Conservation (phyloP, 495 filamentous ascomycete species). For the Aspergillus nanangensis region DNA sequence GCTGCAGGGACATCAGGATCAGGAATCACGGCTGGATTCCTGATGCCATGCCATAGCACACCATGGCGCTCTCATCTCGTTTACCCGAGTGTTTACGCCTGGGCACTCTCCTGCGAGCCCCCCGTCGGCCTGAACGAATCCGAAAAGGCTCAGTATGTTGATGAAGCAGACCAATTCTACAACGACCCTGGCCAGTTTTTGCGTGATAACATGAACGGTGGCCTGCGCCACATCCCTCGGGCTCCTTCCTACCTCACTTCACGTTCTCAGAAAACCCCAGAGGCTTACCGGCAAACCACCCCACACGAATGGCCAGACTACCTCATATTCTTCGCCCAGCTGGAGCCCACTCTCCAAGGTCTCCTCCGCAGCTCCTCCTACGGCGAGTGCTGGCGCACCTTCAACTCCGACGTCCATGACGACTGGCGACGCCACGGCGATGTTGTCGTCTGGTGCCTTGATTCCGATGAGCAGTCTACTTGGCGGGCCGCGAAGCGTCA, state of each 20-base stretch:
- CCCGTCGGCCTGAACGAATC: conserved; percentile 61
- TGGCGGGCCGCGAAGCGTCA: conserved; percentile 24
- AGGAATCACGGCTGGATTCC: conserved; percentile 70
- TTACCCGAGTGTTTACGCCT: conserved; percentile 67
- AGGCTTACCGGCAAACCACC: neutral
- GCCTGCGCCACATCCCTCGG: conserved; percentile 36
- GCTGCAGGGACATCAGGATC: neutral
- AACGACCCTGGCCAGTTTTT: conserved; percentile 60
- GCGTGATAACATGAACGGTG: conserved; percentile 40
- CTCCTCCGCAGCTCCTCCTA: conserved; percentile 56
- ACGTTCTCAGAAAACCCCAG: neutral
- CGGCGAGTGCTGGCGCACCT: conserved; percentile 63
- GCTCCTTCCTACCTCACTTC: conserved; percentile 27
- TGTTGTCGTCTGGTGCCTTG: conserved; percentile 75
- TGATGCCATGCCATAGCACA: conserved; percentile 97
- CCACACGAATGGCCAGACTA: conserved; percentile 54
- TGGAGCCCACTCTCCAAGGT: conserved; percentile 46
- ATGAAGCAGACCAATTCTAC: conserved; percentile 93
- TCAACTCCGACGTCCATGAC: conserved; percentile 82
- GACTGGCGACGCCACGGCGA: conserved; percentile 82
- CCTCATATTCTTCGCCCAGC: conserved; percentile 60
- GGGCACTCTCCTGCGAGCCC: conserved; percentile 89
- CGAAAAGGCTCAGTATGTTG: conserved; percentile 61
- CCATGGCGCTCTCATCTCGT: conserved; percentile 92
- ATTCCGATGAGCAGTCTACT: conserved; percentile 28